Conservation (phyloP, 2,329 filamentous ascomycete species). For the Cryphonectria japonica region DNA sequence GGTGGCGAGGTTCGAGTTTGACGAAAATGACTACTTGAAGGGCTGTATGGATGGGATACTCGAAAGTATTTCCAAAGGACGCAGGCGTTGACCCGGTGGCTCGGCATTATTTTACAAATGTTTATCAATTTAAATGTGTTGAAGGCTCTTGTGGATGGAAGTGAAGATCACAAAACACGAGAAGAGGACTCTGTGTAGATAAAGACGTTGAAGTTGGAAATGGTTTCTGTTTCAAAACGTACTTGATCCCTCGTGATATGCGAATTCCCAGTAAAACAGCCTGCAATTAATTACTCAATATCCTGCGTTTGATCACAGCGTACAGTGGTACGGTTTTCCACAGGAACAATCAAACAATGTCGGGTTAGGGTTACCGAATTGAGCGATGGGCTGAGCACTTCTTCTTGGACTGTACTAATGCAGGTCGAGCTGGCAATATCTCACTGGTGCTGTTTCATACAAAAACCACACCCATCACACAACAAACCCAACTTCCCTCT, state of each 20-base stretch:
- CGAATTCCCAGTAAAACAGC: too few relatives aligned
- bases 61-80: background rate
- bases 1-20: slow-evolving; percentile 1
- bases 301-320: too few relatives aligned
- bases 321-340: too few relatives aligned
- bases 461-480: too few relatives aligned
- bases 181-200: background rate
- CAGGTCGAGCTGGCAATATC: background rate
- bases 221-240: too few relatives aligned
- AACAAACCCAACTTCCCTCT: too few relatives aligned
- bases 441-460: background rate
- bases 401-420: too few relatives aligned
- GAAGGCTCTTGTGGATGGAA: background rate
- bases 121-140: too few relatives aligned
- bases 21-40: background rate
- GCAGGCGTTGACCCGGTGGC: background rate
- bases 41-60: background rate
- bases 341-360: too few relatives aligned
- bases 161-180: background rate
- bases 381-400: background rate
- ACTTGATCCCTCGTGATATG: too few relatives aligned
- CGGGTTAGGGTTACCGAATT: background rate
- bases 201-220: background rate
- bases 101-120: background rate
- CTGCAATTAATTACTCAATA: too few relatives aligned